Evolutionary conservation across 2,329 filamentous ascomycete species (phyloP), one percentile per base, ranked within the genome.

Genomic region (Blumeria hordei): DNA sequence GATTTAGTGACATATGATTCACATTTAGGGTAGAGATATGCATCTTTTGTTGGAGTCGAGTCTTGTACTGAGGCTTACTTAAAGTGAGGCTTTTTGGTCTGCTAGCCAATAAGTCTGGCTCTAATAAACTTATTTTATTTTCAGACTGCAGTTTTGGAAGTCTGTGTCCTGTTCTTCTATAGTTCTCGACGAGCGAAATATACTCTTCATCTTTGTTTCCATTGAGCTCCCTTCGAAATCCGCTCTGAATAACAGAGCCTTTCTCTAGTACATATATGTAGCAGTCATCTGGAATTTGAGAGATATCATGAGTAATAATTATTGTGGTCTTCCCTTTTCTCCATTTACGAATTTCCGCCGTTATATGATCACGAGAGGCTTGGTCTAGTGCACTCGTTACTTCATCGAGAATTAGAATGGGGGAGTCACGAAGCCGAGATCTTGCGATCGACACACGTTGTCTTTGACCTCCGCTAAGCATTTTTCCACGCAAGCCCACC

Each of bases 231-330:
- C 69, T 69, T 28, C 77, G 74, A 57, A 77, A 75, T 0, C 88
- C 90, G 60, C 83, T 71, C 61, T 88, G 78, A 0, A 83, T 74
- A 0, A 94, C 70, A 0, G 64, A 65, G 0, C 85, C 83, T 10
- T 78, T 68, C 35, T 90, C 81, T 64, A 96, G 70, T 10, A 94
- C 75, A 60, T 88, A 94, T 0, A 93, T 75, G 58, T 82, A 88
- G 59, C 96, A 88, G 0, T 79, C 66, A 0, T 77, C 69, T 4
- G 69, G 66, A 9, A 96, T 90, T 60, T 90, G 83, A 0, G 78
- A 75, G 35, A 92, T 75, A 59, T 96, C 87, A 63, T 96, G 90
- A 0, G 92, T 95, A 61, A 96, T 90, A 60, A 96, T 78, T 54
- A 96, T 85, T 0, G 90, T 96, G 0, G 88, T 95, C 65, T 85